Percentiles rank a stretch among this genome's conserved stretches.
phyloP scores from a whole-genome alignment of 1,139 yeast genomes.

The Zygosaccharomyces pseudobailii region DNA sequence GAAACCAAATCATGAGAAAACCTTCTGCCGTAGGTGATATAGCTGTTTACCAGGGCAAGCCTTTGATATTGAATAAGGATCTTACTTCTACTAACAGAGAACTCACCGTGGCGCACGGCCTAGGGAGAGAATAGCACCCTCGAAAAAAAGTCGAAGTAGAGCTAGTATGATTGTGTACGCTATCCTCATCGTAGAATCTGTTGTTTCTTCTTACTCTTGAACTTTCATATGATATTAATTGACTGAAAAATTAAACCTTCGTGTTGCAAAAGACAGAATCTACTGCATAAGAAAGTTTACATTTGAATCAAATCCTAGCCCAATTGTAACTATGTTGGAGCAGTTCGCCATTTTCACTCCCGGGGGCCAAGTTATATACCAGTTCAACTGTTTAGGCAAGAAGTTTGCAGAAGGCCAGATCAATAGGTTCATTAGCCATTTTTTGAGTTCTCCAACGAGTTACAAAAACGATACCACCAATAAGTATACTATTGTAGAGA shows the following conservation, averaged over 20 bases:
- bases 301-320: background rate
- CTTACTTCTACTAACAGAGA: background rate
- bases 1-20: background rate
- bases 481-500: constrained; percentile 34
- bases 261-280: background rate
- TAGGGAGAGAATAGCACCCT: too few species aligned
- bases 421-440: constrained; percentile 42
- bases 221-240: background rate
- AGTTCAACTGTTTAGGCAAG: constrained; percentile 40
- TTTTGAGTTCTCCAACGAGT: constrained; percentile 29
- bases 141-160: too few species aligned
- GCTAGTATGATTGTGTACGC: too few species aligned
- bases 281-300: background rate
- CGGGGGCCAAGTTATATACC: constrained; percentile 56
- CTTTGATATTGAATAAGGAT: background rate
- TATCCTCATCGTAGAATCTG: too few species aligned
- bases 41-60: background rate
- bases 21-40: background rate
- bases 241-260: background rate
- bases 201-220: background rate
- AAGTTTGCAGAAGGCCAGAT: constrained; percentile 49
- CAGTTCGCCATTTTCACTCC: constrained; percentile 52
- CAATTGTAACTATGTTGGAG: constrained; percentile 43
- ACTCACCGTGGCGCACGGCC: background rate
- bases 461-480: constrained; percentile 31